phyloP scores from a whole-genome alignment of 106 monocot species.

The Phalaenopsis aphrodite region DNA sequence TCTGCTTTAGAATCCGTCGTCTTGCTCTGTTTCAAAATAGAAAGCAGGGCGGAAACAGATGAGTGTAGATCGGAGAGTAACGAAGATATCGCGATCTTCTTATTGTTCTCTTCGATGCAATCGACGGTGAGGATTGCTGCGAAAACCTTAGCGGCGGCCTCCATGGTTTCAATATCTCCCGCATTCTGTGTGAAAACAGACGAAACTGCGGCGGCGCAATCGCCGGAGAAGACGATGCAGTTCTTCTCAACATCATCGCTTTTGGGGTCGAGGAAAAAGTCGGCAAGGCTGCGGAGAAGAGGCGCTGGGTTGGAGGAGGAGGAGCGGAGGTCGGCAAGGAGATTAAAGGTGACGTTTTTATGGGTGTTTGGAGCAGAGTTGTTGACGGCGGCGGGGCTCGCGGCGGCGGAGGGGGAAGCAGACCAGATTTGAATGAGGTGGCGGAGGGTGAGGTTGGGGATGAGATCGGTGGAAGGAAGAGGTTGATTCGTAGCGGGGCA shows the following conservation, averaged over 20 bases:
- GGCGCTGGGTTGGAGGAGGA: slow-evolving; percentile 20
- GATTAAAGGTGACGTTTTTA: neutral
- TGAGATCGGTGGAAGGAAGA: slow-evolving; percentile 50
- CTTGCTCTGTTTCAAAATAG: slow-evolving; percentile 13
- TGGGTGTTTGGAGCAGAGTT: neutral
- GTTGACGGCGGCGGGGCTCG: neutral
- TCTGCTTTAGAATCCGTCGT: slow-evolving; percentile 19
- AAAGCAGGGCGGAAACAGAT: slow-evolving; percentile 13
- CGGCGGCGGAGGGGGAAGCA: neutral
- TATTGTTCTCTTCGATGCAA: slow-evolving; percentile 1
- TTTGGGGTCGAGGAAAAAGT: slow-evolving; percentile 23
- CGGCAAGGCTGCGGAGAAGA: slow-evolving; percentile 30
- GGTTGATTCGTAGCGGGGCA: slow-evolving; percentile 67
- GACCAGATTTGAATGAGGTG: slow-evolving; percentile 60
- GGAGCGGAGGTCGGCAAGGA: slow-evolving; percentile 21
- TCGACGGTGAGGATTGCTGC: slow-evolving; percentile 12
- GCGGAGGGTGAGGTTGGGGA: slow-evolving; percentile 56
- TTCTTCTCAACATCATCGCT: slow-evolving; percentile 43
- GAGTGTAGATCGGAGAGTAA: neutral
- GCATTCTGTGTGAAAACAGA: slow-evolving; percentile 16
- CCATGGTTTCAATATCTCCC: slow-evolving; percentile 4
- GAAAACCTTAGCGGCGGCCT: slow-evolving; percentile 27
- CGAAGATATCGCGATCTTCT: neutral
- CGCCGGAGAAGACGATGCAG: slow-evolving; percentile 13
- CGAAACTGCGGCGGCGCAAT: slow-evolving; percentile 21